Base-by-base conservation (phyloP, 345 rosid species). In the Salix arbutifolia region DNA sequence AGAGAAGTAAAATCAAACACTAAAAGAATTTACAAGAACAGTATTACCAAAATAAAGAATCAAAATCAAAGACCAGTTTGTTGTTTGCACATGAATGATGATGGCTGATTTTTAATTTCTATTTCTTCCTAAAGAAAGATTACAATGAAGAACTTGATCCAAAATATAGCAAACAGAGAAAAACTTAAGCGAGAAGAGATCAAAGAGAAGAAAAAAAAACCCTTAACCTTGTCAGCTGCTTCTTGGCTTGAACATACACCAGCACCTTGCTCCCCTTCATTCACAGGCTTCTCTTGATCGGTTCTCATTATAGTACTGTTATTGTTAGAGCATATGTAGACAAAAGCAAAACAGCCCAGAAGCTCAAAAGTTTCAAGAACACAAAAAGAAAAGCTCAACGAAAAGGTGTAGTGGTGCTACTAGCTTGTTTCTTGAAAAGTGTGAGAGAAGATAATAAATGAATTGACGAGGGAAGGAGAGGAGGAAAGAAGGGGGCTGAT, bases 171-270 rank as follows among this genome's bases (percentile, higher is more conserved):
- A 69, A n/a, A 50, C 6, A 56, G 52, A 26, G 6, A 61, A 69
- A 6, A 23, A n/a, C 25, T 69, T 18, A 38, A 66, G 18, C 35
- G 25, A 56, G 33, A 33, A 33, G n/a, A 76, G 70, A 61, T 13
- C 4, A 56, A 68, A 8, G 31, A 8, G 38, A 14, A 11, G 42
- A 28, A 65, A 4, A 33, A 25, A 61, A 40, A 40, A 40, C 1
- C 44, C 14, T 40, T 40, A 40, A 87, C 88, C 86, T 80, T 31
- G 26, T 58, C 14, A 56, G 13, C 67, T 23, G 62, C 60, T 70
- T 14, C 74, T 74, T 66, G 82, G 75, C 74, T 73, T 23, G 83
- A 19, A 79, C 76, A 81, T 30, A 62, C 58, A 58, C 71, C 74
- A 71, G 13, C 50, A 46, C 5, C 50, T 44, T 44, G 50, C 13